Conservation (phyloP, 139 green algal genomes). For the Picochlorum sp. region DNA sequence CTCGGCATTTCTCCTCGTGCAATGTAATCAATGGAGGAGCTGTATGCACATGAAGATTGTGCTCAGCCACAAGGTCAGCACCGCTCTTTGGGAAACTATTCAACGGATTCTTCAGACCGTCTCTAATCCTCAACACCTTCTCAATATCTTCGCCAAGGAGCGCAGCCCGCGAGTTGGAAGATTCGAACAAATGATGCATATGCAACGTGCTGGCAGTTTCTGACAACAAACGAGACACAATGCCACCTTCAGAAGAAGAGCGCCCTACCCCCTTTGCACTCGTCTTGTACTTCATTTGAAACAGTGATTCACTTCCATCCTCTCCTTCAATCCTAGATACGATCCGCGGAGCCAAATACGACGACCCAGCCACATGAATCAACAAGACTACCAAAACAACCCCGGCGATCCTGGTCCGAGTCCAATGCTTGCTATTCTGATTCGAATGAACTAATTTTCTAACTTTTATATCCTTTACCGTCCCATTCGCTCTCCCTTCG, state of each 20-base stretch:
- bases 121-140: not conserved
- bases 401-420: too few relatives aligned
- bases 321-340: too few relatives aligned
- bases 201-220: not conserved
- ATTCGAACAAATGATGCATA: not conserved
- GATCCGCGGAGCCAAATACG: too few relatives aligned
- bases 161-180: too few relatives aligned
- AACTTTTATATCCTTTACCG: too few relatives aligned
- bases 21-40: constrained; percentile 6
- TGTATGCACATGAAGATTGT: constrained; percentile 2
- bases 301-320: too few relatives aligned
- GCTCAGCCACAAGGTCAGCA: not conserved
- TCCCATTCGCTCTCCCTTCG: too few relatives aligned
- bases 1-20: not conserved
- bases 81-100: not conserved
- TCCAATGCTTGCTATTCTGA: too few relatives aligned
- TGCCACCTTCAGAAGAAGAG: not conserved
- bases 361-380: too few relatives aligned
- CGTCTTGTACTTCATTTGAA: too few relatives aligned
- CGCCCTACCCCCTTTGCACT: not conserved
- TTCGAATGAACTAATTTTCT: too few relatives aligned
- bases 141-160: not conserved
- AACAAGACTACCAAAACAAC: too few relatives aligned
- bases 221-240: not conserved
- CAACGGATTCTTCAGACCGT: constrained; percentile 8